Evolutionary conservation across 352 stramenopile genomes (phyloP).

Genomic region (Aphanomyces astaci): DNA sequence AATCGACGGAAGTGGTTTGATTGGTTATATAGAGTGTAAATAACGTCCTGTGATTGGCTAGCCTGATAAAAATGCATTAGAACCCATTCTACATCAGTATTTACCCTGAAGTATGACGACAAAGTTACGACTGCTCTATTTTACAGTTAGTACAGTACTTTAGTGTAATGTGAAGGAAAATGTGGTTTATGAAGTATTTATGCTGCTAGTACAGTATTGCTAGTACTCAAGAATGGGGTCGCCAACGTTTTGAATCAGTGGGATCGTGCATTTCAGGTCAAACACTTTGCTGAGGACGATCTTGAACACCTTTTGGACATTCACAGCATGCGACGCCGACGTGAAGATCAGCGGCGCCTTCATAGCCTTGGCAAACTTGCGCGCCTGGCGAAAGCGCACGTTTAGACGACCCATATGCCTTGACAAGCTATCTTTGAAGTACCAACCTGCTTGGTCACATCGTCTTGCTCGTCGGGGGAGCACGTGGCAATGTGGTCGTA

Average conservation of each 20-base stretch:
- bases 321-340: constrained; percentile 90
- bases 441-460: constrained; percentile 92
- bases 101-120: too few species aligned
- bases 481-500: constrained; percentile 92
- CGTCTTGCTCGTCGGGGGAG: constrained; percentile 85
- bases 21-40: too few species aligned
- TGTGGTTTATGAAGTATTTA: too few species aligned
- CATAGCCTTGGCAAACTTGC: constrained; percentile 93
- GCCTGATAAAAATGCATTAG: too few species aligned
- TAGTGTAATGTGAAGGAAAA: too few species aligned
- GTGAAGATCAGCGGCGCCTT: constrained; percentile 92
- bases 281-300: constrained; percentile 92
- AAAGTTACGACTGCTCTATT: too few species aligned
- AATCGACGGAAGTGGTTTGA: too few species aligned
- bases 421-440: too few species aligned
- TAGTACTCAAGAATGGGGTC: constrained; percentile 90
- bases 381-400: constrained; percentile 39
- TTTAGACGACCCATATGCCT: background rate
- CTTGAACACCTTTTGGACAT: constrained; percentile 95
- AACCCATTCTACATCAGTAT: too few species aligned
- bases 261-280: constrained; percentile 90
- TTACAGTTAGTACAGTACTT: too few species aligned
- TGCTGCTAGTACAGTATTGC: too few species aligned
- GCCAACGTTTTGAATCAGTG: constrained; percentile 86
- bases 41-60: too few species aligned